Evolutionary conservation across 1,139 yeast species (phyloP).

Genomic region (Debaryomycetaceae sp.): DNA sequence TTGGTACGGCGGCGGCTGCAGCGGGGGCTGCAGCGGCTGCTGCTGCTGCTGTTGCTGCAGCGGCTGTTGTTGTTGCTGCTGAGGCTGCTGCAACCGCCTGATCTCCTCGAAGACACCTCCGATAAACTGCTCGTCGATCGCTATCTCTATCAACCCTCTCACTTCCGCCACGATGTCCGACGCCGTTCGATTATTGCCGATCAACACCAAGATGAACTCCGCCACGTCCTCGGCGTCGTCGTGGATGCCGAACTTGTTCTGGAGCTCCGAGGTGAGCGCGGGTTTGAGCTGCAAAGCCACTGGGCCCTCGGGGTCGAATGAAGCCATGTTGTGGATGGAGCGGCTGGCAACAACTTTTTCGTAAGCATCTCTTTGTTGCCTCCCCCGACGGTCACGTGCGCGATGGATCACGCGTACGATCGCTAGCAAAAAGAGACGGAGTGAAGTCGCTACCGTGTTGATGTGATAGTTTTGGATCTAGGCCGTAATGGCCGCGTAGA

Average conservation of each 20-base stretch:
- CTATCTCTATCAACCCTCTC: constrained; percentile 59
- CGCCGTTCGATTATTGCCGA: constrained; percentile 65
- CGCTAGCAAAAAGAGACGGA: no score
- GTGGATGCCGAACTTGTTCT: constrained; percentile 27
- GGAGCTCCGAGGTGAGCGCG: constrained; percentile 34
- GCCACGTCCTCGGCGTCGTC: constrained; percentile 80
- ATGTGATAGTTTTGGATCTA: no score
- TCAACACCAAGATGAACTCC: constrained; percentile 70
- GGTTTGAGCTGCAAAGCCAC: constrained; percentile 35
- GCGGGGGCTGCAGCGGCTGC: constrained; percentile 16
- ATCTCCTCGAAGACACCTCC: constrained; percentile 55
- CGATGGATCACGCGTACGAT: no score
- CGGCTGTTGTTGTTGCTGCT: constrained; percentile 10
- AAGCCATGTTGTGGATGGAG: constrained; percentile 6
- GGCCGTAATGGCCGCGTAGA: no score
- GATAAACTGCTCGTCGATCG: constrained; percentile 48
- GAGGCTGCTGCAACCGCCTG: constrained; percentile 25
- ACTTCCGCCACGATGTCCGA: constrained; percentile 65
- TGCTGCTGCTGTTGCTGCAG: constrained; percentile 14
- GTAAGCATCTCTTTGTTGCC: no score
- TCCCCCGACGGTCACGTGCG: no score
- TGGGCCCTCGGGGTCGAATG: constrained; percentile 41
- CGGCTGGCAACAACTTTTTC: no score
- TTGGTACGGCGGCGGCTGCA: constrained; percentile 15
- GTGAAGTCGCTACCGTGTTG: no score